Conservation (phyloP, 371 early-diverging fungal species). For the Mortierella sp. region DNA sequence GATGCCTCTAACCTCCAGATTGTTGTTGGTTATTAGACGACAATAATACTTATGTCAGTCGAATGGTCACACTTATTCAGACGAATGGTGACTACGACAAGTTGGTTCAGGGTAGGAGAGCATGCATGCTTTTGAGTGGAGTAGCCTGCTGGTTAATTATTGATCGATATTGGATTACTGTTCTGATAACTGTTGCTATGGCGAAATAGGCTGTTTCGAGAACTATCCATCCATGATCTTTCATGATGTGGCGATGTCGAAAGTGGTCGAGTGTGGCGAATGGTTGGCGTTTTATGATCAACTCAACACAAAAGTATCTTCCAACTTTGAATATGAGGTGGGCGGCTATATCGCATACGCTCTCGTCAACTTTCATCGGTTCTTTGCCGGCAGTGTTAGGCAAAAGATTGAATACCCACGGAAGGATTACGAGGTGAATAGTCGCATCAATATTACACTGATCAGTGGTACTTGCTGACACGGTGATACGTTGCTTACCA, state of each 20-base stretch:
- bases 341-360: constrained; percentile 79
- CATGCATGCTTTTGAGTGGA: neutral
- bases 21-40: constrained; percentile 18
- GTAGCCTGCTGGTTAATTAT: neutral
- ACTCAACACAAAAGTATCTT: constrained; percentile 63
- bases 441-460: neutral
- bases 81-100: constrained; percentile 86
- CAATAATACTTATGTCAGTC: constrained; percentile 57
- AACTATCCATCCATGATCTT: constrained; percentile 83
- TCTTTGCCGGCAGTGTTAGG: constrained; percentile 78
- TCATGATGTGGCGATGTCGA: constrained; percentile 79
- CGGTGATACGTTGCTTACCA: no score
- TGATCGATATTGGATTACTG: neutral
- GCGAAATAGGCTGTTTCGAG: constrained; percentile 84
- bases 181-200: neutral
- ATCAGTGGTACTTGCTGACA: no score
- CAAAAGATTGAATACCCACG: constrained; percentile 86
- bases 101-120: constrained; percentile 77
- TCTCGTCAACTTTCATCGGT: constrained; percentile 80
- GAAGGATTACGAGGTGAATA: constrained; percentile 79
- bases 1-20: neutral
- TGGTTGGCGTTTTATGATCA: constrained; percentile 90
- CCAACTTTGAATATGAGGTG: constrained; percentile 63
- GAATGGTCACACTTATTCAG: constrained; percentile 65
- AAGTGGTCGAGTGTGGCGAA: constrained; percentile 72